Base-by-base conservation (phyloP, 495 filamentous ascomycete species). In the Cudoniella acicularis region DNA sequence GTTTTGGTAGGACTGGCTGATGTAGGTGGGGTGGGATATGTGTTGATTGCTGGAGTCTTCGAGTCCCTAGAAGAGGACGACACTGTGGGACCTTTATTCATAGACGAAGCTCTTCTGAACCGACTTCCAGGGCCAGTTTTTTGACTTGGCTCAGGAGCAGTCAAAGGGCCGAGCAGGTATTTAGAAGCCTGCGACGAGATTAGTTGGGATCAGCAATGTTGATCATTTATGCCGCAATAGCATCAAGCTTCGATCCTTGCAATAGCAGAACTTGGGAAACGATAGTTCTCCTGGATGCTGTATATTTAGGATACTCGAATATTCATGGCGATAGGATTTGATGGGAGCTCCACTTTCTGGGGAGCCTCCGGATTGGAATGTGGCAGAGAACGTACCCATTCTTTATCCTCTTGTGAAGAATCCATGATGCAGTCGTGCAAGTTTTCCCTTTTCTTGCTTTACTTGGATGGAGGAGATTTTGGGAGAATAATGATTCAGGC, bases 91-190 rank as follows among this genome's bases (percentile, higher is more conserved):
- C 18, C 41, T 56, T 66, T 64, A 20, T 24, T 41, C 20, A 52
- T 60, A 11, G 61, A 60, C 27, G 62, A 43, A 16, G 56, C 46
- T 59, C 60, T 46, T 64, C 60, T 62, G 60, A 79, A 80, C 62
- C 78, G 76, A 13, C 67, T 73, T 51, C 66, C 66, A n/a, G 75
- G 76, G 13, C 82, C 82, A 13, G 78, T 81, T 59, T 82, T 79
- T 18, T 77, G 71, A 53, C 72, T 74, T 11, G 82, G 80, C 36
- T 81, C 77, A 6, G 79, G 78, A 10, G 75, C 80, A 27, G 66
- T 78, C 27, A 85, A 68, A 56, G 85, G 84, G 51, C 83, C 81
- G 24, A 88, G 76, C 9, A 87, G 73, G 62, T 82, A 79, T 47
- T 78, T 77, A 41, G 70, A 69, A 2, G 81, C 81, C 80, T 85